Percentiles rank a stretch among this genome's conserved stretches.
These are phyloP conservation scores for Dianthus caryophyllus DNA, from an alignment of 148 eudicot genomes.

Conservation along the genomic window DNA sequence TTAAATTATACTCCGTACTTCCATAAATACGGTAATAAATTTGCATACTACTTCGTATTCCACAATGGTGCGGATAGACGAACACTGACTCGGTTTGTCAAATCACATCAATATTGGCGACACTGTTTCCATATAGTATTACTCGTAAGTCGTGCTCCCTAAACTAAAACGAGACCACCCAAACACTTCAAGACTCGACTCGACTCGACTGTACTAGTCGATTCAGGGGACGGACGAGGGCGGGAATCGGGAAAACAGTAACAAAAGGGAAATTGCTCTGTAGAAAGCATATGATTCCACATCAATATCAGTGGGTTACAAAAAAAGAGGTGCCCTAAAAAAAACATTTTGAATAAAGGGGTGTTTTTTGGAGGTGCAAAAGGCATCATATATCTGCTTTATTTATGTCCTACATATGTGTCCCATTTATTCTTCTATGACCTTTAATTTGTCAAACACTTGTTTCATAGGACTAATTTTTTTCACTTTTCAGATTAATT, in stretches of 20 bases:
- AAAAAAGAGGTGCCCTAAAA: slow-evolving; percentile 18
- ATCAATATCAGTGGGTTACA: slow-evolving; percentile 18
- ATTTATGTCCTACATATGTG: slow-evolving; percentile 15
- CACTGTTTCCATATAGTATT: too few species aligned
- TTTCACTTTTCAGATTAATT: too few species aligned
- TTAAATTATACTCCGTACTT: too few species aligned
- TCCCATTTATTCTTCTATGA: slow-evolving; percentile 22
- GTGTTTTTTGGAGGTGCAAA: slow-evolving; percentile 29
- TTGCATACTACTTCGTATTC: too few species aligned
- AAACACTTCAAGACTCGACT: not conserved
- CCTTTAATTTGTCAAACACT: slow-evolving; percentile 24
- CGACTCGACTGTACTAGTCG: not conserved
- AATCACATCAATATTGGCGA: too few species aligned
- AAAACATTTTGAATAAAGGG: slow-evolving; percentile 29
- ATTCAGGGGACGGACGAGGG: too few species aligned
- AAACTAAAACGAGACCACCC: too few species aligned
- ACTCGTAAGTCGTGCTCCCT: not conserved
- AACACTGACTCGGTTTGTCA: too few species aligned
- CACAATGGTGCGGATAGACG: too few species aligned
- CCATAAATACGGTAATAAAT: too few species aligned
- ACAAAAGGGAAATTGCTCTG: not conserved
- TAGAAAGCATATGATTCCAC: slow-evolving; percentile 30
- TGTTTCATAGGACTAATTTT: slow-evolving; percentile 10
- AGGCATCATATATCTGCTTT: slow-evolving; percentile 29
- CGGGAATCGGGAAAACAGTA: too few species aligned